Conservation (phyloP, 192 early-diverging fungal species). For the Martensiomyces pterosporus region DNA sequence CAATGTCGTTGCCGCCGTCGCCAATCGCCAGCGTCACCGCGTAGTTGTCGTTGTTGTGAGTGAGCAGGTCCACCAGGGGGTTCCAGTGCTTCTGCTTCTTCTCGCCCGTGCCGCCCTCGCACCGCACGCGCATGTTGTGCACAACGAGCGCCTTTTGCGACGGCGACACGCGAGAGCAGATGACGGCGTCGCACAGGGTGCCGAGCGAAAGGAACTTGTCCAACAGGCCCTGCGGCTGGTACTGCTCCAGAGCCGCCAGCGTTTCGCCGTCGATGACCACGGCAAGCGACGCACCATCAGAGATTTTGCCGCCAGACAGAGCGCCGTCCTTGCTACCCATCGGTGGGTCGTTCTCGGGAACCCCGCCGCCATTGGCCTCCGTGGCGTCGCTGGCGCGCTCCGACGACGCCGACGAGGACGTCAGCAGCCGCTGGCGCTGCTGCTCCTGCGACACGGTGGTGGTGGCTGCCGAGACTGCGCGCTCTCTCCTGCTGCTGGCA, state of each 20-base stretch:
- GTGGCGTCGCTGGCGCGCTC: too few relatives aligned
- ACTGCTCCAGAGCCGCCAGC: conserved; percentile 54
- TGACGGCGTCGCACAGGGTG: conserved; percentile 70
- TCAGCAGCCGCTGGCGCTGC: conserved; percentile 29
- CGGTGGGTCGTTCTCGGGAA: conserved; percentile 18
- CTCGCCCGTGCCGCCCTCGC: conserved; percentile 21
- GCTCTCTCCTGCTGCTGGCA: background rate
- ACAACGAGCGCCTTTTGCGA: conserved; percentile 88
- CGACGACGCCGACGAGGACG: conserved; percentile 17
- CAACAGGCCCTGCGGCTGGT: conserved; percentile 41
- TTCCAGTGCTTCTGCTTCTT: background rate
- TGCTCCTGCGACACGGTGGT: conserved; percentile 45
- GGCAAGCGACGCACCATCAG: conserved; percentile 41
- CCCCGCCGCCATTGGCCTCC: conserved; percentile 36
- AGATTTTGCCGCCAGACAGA: background rate
- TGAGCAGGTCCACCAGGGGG: conserved; percentile 7
- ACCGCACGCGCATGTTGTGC: conserved; percentile 57
- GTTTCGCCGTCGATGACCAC: conserved; percentile 94
- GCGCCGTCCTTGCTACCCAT: background rate
- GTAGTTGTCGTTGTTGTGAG: conserved; percentile 41
- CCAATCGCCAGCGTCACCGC: conserved; percentile 76
- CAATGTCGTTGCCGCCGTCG: conserved; percentile 93
- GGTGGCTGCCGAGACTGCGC: conserved; percentile 7
- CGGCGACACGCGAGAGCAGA: conserved; percentile 89
- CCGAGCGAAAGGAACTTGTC: conserved; percentile 70